Evolutionary conservation across 164 flowering plant species (phyloP), one percentile per base, ranked within the genome.

Genomic region (Saururus chinensis): DNA sequence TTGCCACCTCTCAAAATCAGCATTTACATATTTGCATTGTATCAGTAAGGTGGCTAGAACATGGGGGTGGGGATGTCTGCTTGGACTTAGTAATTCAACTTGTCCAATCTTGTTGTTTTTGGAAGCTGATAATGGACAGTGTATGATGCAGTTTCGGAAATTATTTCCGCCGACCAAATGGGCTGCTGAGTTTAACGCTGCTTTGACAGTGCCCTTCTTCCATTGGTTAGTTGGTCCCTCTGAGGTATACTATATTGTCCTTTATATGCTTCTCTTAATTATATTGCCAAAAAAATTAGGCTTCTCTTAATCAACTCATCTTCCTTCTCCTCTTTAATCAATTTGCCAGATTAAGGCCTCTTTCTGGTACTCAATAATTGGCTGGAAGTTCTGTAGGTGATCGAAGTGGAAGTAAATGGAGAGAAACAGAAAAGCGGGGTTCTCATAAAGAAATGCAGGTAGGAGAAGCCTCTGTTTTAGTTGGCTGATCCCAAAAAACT

Each of bases 161-260:
- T 66, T 95, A 64, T 88, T 95, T 79, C 99, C 99, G 19, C 99
- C 95, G 40, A 85, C 97, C 7, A 90, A 75, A 66, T 90, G 96
- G 97, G 93, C 91, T 1, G 91, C 82, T 19, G 97, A 88, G 77
- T 88, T 95, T 81, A 90, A 90, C 76, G 99, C 97, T 48, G 84
- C 93, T 42, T 63, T 95, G 35, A 95, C 99, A 35, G 96, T 90
- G 8, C 97, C 96, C 22, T 90, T 90, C 80, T 95, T 95, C 71
- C 88, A 85, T 64, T 90, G 97, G 97, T 67, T 90, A 42, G 99
- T 95, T 71, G 99, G 99, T 5, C 97, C 97, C 52, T 87, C 97
- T 59, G 95, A 95, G 97, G 96, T 90, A 84, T 7, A 5, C 54
- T 51, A 16, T 16, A 51, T 51, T 17, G 17, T 19, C 19, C 8